Conservation (phyloP, 176 grass and related monocot genomes). For the Stipa capillata region DNA sequence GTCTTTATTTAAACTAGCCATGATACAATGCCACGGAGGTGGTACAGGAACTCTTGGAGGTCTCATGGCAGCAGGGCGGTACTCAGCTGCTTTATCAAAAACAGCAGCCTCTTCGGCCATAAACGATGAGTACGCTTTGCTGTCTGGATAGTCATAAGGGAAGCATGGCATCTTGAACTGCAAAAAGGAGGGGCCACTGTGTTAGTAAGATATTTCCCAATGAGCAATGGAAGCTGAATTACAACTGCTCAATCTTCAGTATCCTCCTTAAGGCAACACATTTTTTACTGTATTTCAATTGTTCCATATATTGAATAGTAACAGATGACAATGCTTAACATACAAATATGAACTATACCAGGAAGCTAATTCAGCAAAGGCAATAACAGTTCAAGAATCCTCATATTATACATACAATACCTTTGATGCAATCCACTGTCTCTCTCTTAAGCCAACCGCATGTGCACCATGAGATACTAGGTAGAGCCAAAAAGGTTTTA, state of each 20-base stretch:
- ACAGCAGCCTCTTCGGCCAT: slow-evolving; percentile 40
- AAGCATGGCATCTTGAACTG: slow-evolving; percentile 70
- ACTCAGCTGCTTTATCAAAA: slow-evolving; percentile 39
- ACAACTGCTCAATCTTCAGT: background rate
- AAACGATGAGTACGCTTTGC: slow-evolving; percentile 50
- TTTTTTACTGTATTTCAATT: background rate
- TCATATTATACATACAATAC: slow-evolving; percentile 39
- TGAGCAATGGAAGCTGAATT: background rate
- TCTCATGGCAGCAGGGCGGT: slow-evolving; percentile 48
- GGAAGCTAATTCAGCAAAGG: slow-evolving; percentile 2
- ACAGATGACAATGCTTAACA: background rate
- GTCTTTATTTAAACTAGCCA: slow-evolving; percentile 22
- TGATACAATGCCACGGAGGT: slow-evolving; percentile 62
- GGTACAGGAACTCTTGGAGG: slow-evolving; percentile 41
- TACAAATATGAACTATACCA: background rate
- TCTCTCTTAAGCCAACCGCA: slow-evolving; percentile 80
- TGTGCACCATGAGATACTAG: slow-evolving; percentile 58
- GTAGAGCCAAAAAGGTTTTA: slow-evolving; percentile 76
- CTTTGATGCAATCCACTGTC: slow-evolving; percentile 74
- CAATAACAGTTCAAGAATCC: slow-evolving; percentile 3
- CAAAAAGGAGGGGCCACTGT: background rate
- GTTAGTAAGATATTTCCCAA: slow-evolving; percentile 12
- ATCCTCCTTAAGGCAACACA: background rate
- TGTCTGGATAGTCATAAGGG: slow-evolving; percentile 92
- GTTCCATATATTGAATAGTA: background rate